Conservation (phyloP, 352 stramenopile species). For the Phytophthora cactorum region DNA sequence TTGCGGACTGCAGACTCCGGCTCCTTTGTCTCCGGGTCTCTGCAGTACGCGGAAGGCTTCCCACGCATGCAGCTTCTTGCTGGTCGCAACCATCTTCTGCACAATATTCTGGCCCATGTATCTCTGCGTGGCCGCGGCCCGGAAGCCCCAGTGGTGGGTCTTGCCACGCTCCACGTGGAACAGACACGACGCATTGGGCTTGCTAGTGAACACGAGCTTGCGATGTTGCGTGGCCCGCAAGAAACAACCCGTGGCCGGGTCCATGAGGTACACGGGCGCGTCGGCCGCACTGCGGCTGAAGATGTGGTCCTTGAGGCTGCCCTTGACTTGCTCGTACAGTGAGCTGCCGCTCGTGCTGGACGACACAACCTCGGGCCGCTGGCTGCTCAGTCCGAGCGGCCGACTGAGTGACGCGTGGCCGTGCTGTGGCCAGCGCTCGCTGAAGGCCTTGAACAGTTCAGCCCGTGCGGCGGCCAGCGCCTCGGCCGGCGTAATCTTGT, state of each 20-base stretch:
- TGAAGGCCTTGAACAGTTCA: slow-evolving; percentile 55
- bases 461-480: slow-evolving; percentile 35
- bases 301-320: slow-evolving; percentile 59
- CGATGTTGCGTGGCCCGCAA: slow-evolving; percentile 64
- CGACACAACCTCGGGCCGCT: slow-evolving; percentile 43
- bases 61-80: slow-evolving; percentile 76
- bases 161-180: slow-evolving; percentile 79
- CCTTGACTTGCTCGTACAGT: slow-evolving; percentile 72
- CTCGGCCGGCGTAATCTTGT: slow-evolving; percentile 21
- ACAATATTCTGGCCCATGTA: slow-evolving; percentile 85
- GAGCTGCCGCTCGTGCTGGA: slow-evolving; percentile 57
- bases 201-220: slow-evolving; percentile 69
- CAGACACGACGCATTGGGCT: slow-evolving; percentile 69
- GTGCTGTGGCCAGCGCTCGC: slow-evolving; percentile 48
- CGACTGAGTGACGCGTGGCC: slow-evolving; percentile 22
- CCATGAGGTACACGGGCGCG: slow-evolving; percentile 75
- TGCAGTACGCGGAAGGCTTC: slow-evolving; percentile 79
- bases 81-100: slow-evolving; percentile 56
- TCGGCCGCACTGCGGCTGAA: slow-evolving; percentile 45
- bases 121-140: slow-evolving; percentile 60
- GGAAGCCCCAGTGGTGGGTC: slow-evolving; percentile 85
- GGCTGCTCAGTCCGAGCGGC: slow-evolving; percentile 33
- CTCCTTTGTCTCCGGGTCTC: slow-evolving; percentile 31
- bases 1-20: slow-evolving; percentile 22
- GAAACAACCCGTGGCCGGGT: slow-evolving; percentile 57